A percentile compares a stretch with the other conserved stretches of the same genome.
These are phyloP conservation scores for Davidsoniella eucalypti DNA, from an alignment of 2,329 filamentous ascomycete species.

Conservation along the genomic window DNA sequence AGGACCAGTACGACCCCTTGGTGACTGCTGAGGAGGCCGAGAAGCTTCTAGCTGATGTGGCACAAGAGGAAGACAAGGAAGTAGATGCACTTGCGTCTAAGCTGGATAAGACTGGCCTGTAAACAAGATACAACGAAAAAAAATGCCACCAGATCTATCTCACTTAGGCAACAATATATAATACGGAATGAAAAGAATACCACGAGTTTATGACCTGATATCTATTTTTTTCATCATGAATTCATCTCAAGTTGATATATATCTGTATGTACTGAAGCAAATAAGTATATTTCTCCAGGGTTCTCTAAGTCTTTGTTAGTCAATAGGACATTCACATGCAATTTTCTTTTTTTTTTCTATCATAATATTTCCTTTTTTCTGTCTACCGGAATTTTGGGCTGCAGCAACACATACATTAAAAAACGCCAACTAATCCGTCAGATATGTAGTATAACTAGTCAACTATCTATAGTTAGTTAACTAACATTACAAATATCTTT, in stretches of 20 bases:
- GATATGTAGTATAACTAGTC: no score
- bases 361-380: neutral
- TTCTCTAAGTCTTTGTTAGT: no score
- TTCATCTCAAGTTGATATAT: no score
- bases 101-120: constrained; percentile 54
- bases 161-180: neutral
- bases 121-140: constrained; percentile 11
- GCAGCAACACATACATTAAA: no score
- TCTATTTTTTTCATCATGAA: no score
- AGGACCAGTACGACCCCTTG: constrained; percentile 40
- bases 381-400: neutral
- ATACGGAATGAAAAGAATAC: constrained; percentile 10
- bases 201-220: constrained; percentile 6
- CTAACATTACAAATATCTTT: no score
- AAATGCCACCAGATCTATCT: neutral
- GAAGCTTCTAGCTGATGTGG: constrained; percentile 47
- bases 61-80: constrained; percentile 53
- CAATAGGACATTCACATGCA: no score
- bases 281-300: no score
- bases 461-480: no score
- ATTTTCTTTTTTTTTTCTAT: neutral
- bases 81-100: constrained; percentile 67
- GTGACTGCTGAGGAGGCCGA: constrained; percentile 49
- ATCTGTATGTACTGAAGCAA: no score
- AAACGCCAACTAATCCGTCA: no score